Conservation (phyloP, 2,329 filamentous ascomycete genomes). For the Fusarium haematococcum region DNA sequence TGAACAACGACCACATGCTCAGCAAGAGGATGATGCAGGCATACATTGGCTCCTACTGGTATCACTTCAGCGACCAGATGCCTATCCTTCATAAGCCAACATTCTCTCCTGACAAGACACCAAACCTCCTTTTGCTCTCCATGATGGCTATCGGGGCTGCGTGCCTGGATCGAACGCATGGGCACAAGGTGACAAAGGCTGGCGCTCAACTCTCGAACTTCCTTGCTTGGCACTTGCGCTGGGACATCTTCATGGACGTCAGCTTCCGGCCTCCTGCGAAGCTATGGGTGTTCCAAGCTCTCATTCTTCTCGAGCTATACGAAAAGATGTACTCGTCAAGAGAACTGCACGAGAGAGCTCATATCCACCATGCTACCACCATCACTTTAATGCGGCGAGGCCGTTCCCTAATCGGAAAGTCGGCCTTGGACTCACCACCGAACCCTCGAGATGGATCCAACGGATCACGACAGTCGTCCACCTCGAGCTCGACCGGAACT, state of each 20-base stretch:
- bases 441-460: slow-evolving; percentile 71
- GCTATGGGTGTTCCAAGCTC: slow-evolving; percentile 93
- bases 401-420: slow-evolving; percentile 88
- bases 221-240: slow-evolving; percentile 90
- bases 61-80: slow-evolving; percentile 92
- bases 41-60: slow-evolving; percentile 94
- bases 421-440: slow-evolving; percentile 85
- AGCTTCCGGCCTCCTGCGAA: slow-evolving; percentile 94
- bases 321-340: slow-evolving; percentile 98
- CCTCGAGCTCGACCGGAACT: slow-evolving; percentile 73
- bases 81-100: slow-evolving; percentile 96
- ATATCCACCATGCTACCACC: slow-evolving; percentile 96
- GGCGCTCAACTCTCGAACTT: slow-evolving; percentile 91
- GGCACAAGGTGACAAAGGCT: slow-evolving; percentile 76
- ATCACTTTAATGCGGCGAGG: slow-evolving; percentile 95
- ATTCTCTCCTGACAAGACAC: slow-evolving; percentile 88
- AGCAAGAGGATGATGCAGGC: slow-evolving; percentile 96
- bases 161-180: slow-evolving; percentile 86
- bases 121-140: slow-evolving; percentile 84
- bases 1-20: slow-evolving; percentile 73
- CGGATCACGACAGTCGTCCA: slow-evolving; percentile 70
- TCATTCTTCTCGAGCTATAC: slow-evolving; percentile 90
- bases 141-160: slow-evolving; percentile 95
- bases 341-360: slow-evolving; percentile 90
- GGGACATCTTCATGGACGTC: slow-evolving; percentile 93